Evolutionary conservation across 257 asterid species (phyloP), one percentile per base, ranked within the genome.

Genomic region (Salvia miltiorrhiza): DNA sequence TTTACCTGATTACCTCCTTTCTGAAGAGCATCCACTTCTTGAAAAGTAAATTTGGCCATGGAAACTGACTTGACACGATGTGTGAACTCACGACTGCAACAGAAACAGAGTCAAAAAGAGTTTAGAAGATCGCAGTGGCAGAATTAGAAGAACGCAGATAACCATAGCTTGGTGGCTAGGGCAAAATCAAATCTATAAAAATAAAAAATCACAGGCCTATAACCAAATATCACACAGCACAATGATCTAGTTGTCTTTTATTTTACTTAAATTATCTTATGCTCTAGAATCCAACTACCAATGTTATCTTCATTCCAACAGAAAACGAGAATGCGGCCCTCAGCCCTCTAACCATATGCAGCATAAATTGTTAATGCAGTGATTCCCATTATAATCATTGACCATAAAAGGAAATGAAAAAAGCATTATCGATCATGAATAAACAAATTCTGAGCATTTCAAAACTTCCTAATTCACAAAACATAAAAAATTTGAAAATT

Each of bases 61-160:
- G 98, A 93, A 39, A 93, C 97, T 23, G 98, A 93, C 81, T 93
- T 93, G 54, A 93, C 98, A 56, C 98, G 97, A 78, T 93, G 98
- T 67, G 98, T 93, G 77, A 93, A 93, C 80, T 93, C 98, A 54
- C 98, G 98, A 67, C 98, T 90, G 94, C 80, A 78, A 77, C 57
- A 80, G 9, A 75, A 61, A 65, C 26, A 73, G 32, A 50, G 72
- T 37, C 57, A 55, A 67, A 13, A 39, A 30, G 13, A 33, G 47
- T 35, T n/a, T n/a, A n/a, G n/a, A n/a, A n/a, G n/a, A n/a, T n/a
- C n/a, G n/a, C n/a, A n/a, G n/a, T n/a, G n/a, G n/a, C n/a, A n/a
- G n/a, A n/a, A n/a, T n/a, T n/a, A n/a, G n/a, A n/a, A n/a, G n/a
- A n/a, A n/a, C n/a, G n/a, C n/a, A n/a, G n/a, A n/a, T n/a, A n/a